Conservation (phyloP, 352 stramenopile species). For the Elongisporangium anandrum region DNA sequence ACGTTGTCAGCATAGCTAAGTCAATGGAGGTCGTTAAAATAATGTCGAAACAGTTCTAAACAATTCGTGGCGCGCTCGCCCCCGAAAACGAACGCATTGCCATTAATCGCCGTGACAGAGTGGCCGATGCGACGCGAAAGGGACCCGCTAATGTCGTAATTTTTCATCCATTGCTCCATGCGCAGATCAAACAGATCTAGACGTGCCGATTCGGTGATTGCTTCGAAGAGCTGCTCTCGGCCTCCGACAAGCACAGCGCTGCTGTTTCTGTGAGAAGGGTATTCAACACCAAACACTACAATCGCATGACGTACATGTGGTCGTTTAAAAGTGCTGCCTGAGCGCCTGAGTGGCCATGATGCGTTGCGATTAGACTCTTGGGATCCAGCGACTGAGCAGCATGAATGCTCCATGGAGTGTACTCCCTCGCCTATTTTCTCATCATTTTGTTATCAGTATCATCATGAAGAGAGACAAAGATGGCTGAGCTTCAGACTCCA, state of each 20-base stretch:
- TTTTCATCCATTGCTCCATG: slow-evolving; percentile 40
- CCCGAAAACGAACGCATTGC: slow-evolving; percentile 49
- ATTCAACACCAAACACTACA: background rate
- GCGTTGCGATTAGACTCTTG: slow-evolving; percentile 12
- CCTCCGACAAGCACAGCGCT: slow-evolving; percentile 63
- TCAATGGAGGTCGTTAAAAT: slow-evolving; percentile 36
- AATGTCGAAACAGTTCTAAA: background rate
- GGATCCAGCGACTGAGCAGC: no score
- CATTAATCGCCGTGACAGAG: slow-evolving; percentile 31
- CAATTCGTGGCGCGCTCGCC: slow-evolving; percentile 25
- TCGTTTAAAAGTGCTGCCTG: slow-evolving; percentile 29
- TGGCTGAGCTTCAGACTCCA: slow-evolving; percentile 1
- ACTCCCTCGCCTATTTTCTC: slow-evolving; percentile 30
- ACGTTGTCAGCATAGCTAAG: slow-evolving; percentile 36
- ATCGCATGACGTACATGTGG: slow-evolving; percentile 32
- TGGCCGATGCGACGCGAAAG: slow-evolving; percentile 52
- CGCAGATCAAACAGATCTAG: slow-evolving; percentile 61
- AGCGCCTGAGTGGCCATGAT: slow-evolving; percentile 18
- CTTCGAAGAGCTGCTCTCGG: slow-evolving; percentile 30
- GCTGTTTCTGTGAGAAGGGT: background rate
- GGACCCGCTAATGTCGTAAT: slow-evolving; percentile 51
- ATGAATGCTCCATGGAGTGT: slow-evolving; percentile 34
- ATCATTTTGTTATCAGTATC: background rate
- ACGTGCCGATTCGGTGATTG: slow-evolving; percentile 15
- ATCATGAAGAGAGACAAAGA: no score